Evolutionary conservation across 768 basidiomycete genomes (phyloP).

Genomic region (Agaricus subrufescens): DNA sequence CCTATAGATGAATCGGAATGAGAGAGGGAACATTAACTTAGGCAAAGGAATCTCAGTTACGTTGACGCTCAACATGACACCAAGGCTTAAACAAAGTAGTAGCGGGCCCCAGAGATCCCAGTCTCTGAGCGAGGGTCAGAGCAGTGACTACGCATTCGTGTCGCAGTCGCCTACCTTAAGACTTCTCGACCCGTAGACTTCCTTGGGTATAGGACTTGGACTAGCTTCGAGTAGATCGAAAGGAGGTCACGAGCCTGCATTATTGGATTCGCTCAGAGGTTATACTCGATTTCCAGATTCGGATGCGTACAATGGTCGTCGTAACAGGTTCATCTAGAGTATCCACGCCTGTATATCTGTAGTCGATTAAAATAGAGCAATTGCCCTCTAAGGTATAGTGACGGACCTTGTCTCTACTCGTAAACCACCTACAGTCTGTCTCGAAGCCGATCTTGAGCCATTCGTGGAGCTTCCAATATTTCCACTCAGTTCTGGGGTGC

Average conservation of each 20-base stretch:
- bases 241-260: constrained; percentile 77
- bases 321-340: constrained; percentile 92
- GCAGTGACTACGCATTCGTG: background rate
- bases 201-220: constrained; percentile 91
- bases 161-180: constrained; percentile 41
- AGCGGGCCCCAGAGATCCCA: constrained; percentile 99
- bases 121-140: constrained; percentile 52
- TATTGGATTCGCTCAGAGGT: background rate
- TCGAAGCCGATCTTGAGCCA: constrained; percentile 34
- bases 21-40: background rate
- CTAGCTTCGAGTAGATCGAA: constrained; percentile 88
- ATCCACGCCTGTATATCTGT: constrained; percentile 75
- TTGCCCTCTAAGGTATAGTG: background rate
- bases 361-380: background rate
- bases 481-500: constrained; percentile 47
- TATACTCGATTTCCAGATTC: background rate
- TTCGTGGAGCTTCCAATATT: constrained; percentile 57
- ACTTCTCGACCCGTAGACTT: constrained; percentile 74
- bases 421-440: constrained; percentile 78
- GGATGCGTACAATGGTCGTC: constrained; percentile 70
- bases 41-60: constrained; percentile 33
- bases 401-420: constrained; percentile 83
- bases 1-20: constrained; percentile 38
- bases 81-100: constrained; percentile 73
- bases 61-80: constrained; percentile 82